phyloP scores from a whole-genome alignment of 352 stramenopile species.

The Phytopythium kandeliae region DNA sequence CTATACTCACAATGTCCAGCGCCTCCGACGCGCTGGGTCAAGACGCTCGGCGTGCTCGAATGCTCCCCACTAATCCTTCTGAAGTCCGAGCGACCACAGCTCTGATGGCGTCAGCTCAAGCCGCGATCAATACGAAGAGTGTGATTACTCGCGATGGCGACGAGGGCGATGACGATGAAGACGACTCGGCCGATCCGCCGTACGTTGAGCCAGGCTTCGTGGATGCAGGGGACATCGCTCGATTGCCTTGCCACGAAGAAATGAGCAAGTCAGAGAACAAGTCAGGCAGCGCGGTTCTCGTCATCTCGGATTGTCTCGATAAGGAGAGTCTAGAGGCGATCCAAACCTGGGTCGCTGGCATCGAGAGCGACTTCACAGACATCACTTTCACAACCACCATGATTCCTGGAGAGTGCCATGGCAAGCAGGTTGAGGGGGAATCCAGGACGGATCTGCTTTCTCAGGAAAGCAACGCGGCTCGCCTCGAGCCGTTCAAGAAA shows the following conservation, averaged over 20 bases:
- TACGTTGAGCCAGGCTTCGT: background rate
- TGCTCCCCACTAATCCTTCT: too few relatives aligned
- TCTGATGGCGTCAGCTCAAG: background rate
- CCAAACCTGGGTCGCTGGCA: constrained; percentile 40
- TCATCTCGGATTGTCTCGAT: constrained; percentile 61
- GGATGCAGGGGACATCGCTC: background rate
- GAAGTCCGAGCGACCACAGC: background rate
- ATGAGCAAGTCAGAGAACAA: background rate
- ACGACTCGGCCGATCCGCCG: background rate
- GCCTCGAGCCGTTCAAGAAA: constrained; percentile 28
- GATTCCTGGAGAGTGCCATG: constrained; percentile 35
- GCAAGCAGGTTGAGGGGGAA: constrained; percentile 12
- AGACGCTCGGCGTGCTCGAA: too few relatives aligned
- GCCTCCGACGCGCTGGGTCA: too few relatives aligned
- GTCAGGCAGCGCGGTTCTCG: constrained; percentile 27
- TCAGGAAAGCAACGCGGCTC: constrained; percentile 15
- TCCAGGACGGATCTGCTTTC: constrained; percentile 7
- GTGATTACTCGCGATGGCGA: background rate
- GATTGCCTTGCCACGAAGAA: background rate
- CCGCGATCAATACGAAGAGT: too few relatives aligned
- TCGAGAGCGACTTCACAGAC: constrained; percentile 10
- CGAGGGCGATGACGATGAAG: background rate
- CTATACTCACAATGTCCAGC: too few relatives aligned
- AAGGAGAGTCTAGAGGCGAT: constrained; percentile 28
- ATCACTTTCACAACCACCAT: constrained; percentile 33